Base-by-base conservation (phyloP, 306 rosid genomes). In the Begonia fuchsioides region DNA sequence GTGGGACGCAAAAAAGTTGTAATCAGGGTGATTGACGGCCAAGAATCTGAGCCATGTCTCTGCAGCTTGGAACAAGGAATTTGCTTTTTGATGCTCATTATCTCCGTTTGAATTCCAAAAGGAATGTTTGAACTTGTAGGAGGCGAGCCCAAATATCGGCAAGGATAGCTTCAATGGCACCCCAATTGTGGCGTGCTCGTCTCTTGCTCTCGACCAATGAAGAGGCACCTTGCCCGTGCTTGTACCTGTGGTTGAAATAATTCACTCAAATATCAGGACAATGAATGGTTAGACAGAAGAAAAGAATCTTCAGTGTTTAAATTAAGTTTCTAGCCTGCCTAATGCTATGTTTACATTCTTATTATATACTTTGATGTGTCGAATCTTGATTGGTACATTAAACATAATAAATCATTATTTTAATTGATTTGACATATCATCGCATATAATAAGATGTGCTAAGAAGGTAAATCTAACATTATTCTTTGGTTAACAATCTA, bases 71-170 rank as follows among this genome's bases (percentile, higher is more conserved):
- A 70, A 52, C 14, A 82, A 75, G 18, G 80, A 79, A 58, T 65
- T 77, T 15, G 79, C 80, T 59, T 73, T 79, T 46, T 74, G 84
- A 59, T 73, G 68, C 60, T 79, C 87, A 10, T 68, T 47, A 12
- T 54, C 82, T 54, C 84, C 86, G 14, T 68, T 77, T 2, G 77
- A 70, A 55, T 60, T 83, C 96, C 94, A 82, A 60, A 79, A 65
- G 19, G 92, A 68, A 68, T 56, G 58, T 73, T 73, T 80, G 61
- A 77, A 71, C 75, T 82, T 82, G 74, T 80, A 72, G 44, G 66
- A 76, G 49, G 96, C 87, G 57, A 87, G 90, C 47, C 94, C 96
- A 20, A 87, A 80, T 62, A 72, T 69, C 1, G 84, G 87, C 68
- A 87, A 50, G 8, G 77, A 74, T 26, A 79, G 72, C 63, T 75